Base-by-base conservation (phyloP, 306 rosid genomes). In the Carpinus viminea region DNA sequence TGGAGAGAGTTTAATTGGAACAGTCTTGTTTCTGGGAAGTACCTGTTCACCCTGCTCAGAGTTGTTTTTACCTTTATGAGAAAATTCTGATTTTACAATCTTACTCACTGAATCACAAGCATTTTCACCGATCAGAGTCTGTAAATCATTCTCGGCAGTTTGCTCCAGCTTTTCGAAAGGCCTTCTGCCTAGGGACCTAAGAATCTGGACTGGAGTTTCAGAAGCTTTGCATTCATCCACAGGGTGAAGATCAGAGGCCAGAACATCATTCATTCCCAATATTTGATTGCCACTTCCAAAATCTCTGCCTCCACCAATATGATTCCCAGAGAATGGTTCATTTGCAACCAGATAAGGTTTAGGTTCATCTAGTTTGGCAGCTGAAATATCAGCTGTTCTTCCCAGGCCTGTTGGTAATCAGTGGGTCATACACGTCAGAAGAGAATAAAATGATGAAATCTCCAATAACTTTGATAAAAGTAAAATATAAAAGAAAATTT, bases 121-220 rank as follows among this genome's bases (percentile, higher is more conserved):
- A 74, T 79, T 70, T 64, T 76, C 85, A 43, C n/a, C 64, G 70
- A 77, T 72, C 68, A 74, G 68, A 59, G 70, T 81, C 68, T 26
- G 86, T 46, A 85, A 28, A 76, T 91, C 97, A 79, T 89, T 90
- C 75, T 86, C 93, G 34, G 88, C 83, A 34, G 88, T 74, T 74
- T 88, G 78, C 84, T 90, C 90, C 71, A 69, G 47, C 60, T 87
- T 89, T 72, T 82, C 83, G 21, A 74, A 57, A 53, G 76, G 68
- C 69, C 70, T 81, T 78, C 77, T 59, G 66, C 78, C 83, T 5
- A 77, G 83, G 74, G 83, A 82, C 69, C 12, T 62, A 66, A 79
- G 36, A 47, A 79, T 83, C 38, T 76, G 74, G 41, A 57, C 80
- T 15, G 18, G 77, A 79, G 81, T 75, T 77, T 28, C 57, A 0